Conservation (phyloP, 805 yeast species). For the Lachancea quebecensis region DNA sequence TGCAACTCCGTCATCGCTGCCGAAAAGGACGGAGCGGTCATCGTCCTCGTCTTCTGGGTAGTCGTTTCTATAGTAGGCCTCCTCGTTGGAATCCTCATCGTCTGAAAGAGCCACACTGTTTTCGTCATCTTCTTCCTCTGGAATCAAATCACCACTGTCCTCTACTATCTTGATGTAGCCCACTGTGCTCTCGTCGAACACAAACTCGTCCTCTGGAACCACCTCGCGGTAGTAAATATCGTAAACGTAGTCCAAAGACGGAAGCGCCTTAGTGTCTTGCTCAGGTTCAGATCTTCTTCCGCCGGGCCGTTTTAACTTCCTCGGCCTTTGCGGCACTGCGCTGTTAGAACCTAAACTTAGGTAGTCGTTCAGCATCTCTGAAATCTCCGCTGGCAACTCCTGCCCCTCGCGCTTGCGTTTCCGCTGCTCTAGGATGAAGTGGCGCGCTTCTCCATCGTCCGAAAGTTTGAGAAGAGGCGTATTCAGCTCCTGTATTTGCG, state of each 20-base stretch:
- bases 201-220: conserved; percentile 48
- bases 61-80: conserved; percentile 84
- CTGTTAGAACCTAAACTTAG: conserved; percentile 30
- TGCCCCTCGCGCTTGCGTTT: conserved; percentile 18
- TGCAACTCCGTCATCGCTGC: conserved; percentile 29
- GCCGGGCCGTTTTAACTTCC: conserved; percentile 5
- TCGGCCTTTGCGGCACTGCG: neutral
- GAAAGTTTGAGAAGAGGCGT: conserved; percentile 26
- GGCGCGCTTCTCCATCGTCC: conserved; percentile 16
- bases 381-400: conserved; percentile 52
- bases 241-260: conserved; percentile 70
- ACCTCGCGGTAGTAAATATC: conserved; percentile 75
- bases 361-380: conserved; percentile 67
- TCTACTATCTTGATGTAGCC: conserved; percentile 40
- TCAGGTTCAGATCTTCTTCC: conserved; percentile 20
- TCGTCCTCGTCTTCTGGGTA: conserved; percentile 93
- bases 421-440: conserved; percentile 29
- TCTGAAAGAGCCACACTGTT: conserved; percentile 44
- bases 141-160: conserved; percentile 31
- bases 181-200: conserved; percentile 28
- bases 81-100: conserved; percentile 86
- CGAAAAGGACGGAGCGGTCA: conserved; percentile 34
- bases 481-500: conserved; percentile 23
- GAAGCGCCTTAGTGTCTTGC: conserved; percentile 15
- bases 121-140: conserved; percentile 34